phyloP scores from a whole-genome alignment of 768 basidiomycete genomes.

The Boletus reticulatus region DNA sequence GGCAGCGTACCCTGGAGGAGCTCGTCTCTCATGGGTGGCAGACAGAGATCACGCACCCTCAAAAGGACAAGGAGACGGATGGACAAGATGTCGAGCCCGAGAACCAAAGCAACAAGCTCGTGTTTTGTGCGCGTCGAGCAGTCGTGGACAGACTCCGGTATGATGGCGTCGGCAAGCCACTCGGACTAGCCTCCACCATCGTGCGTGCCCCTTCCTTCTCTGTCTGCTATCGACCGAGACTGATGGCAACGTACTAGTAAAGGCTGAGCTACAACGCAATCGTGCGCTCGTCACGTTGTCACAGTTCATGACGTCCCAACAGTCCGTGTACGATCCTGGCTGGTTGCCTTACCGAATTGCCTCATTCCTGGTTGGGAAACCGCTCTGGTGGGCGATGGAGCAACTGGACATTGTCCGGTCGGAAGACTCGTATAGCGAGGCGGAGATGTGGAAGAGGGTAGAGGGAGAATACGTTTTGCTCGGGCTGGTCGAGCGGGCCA shows the following conservation, averaged over 20 bases:
- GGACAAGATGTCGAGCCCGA: slow-evolving; percentile 6
- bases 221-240: slow-evolving; percentile 2
- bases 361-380: slow-evolving; percentile 69
- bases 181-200: slow-evolving; percentile 67
- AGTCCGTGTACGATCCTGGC: slow-evolving; percentile 66
- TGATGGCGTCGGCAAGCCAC: slow-evolving; percentile 72
- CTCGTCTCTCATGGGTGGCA: slow-evolving; percentile 62
- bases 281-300: slow-evolving; percentile 46
- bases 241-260: slow-evolving; percentile 46
- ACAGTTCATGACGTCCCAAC: slow-evolving; percentile 53
- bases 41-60: slow-evolving; percentile 13
- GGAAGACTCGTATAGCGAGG: slow-evolving; percentile 51
- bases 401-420: slow-evolving; percentile 67
- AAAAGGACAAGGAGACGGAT: slow-evolving; percentile 10
- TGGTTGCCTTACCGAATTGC: slow-evolving; percentile 71
- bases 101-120: slow-evolving; percentile 46
- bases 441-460: slow-evolving; percentile 50
- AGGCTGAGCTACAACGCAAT: slow-evolving; percentile 61
- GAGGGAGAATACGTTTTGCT: slow-evolving; percentile 76
- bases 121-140: slow-evolving; percentile 53
- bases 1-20: slow-evolving; percentile 66
- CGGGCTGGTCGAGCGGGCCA: slow-evolving; percentile 61
- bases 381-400: slow-evolving; percentile 85
- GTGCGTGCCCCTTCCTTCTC: slow-evolving; percentile 46
- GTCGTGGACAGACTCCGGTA: slow-evolving; percentile 61